These are phyloP conservation scores for Phytophthora parvispora DNA, from an alignment of 352 stramenopile species.

Conservation along the genomic window DNA sequence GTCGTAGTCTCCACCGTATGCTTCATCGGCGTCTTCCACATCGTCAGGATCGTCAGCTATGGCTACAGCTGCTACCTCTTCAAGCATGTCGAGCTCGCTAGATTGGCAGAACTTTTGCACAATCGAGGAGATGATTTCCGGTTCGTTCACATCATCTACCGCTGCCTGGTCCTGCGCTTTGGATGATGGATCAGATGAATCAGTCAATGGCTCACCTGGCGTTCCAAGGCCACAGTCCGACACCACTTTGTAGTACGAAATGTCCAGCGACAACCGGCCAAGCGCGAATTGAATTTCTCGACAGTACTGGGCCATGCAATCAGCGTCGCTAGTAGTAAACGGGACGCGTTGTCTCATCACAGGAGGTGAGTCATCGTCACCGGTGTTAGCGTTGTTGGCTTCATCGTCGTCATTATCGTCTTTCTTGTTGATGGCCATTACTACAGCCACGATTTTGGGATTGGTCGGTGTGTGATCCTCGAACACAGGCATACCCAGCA, in stretches of 20 bases:
- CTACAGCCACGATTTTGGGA: constrained; percentile 73
- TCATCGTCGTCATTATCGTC: constrained; percentile 24
- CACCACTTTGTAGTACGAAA: constrained; percentile 79
- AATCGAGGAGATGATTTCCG: constrained; percentile 67
- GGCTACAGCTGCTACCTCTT: constrained; percentile 30
- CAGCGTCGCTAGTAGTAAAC: constrained; percentile 56
- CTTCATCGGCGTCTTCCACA: constrained; percentile 26
- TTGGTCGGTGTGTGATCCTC: constrained; percentile 66
- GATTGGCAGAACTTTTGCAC: constrained; percentile 72
- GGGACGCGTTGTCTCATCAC: constrained; percentile 36
- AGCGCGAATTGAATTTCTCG: constrained; percentile 78
- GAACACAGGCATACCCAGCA: constrained; percentile 77
- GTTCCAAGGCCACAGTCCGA: constrained; percentile 53
- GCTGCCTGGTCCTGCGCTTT: constrained; percentile 8
- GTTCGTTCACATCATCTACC: constrained; percentile 50
- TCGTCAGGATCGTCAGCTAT: constrained; percentile 35
- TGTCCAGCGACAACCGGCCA: constrained; percentile 67
- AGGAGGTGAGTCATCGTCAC: constrained; percentile 23
- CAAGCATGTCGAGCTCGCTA: constrained; percentile 52
- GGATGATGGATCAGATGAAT: constrained; percentile 4
- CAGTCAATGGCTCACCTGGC: constrained; percentile 1
- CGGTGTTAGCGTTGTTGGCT: background rate
- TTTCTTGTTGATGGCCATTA: constrained; percentile 92
- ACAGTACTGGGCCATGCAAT: constrained; percentile 66
- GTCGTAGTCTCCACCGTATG: constrained; percentile 3